Base-by-base conservation (phyloP, 352 stramenopile species). In the Phytophthora foliorum region DNA sequence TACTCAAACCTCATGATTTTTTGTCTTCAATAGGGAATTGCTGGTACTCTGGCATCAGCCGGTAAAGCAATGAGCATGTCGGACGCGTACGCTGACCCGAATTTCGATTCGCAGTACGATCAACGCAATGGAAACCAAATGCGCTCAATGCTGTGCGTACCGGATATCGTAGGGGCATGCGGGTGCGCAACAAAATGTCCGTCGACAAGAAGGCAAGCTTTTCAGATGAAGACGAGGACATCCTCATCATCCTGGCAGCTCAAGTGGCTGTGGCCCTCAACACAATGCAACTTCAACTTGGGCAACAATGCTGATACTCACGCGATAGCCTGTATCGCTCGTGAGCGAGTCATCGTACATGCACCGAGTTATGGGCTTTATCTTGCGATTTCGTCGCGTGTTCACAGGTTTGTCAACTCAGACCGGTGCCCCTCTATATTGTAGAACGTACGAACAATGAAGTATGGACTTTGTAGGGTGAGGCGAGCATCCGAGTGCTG, bases 21-120 rank as follows among this genome's bases (percentile, higher is more conserved):
- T 6, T 55, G 39, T 39, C n/a, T n/a, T 31, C 36, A 42, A 21
- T 62, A 96, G 79, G 94, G 94, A 13, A 93, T 98, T 48, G 91
- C 92, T 25, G 95, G 94, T 4, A 91, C 81, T 4, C 92, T 97
- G 16, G 91, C 93, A 0, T 72, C 78, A 16, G 97, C 80, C 0
- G 87, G 88, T 34, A 86, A 94, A 51, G 59, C 82, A 1, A 81
- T 98, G 56, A 98, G 98, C 72, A 97, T 98, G 48, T 74, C 67
- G 7, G 91, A 99, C 66, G 96, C 94, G 1, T 98, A 98, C 66
- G 68, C 92, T 17, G 94, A 98, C 59, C 70, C 86, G 1, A 91
- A 92, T 54, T 99, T 99, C 67, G 93, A 98, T 61, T 82, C 80
- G 51, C 82, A 96, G 29, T 97, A 98, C 67, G 94, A 98, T 54